Evolutionary conservation across 345 rosid species (phyloP).

Genomic region (Acer saccharum): DNA sequence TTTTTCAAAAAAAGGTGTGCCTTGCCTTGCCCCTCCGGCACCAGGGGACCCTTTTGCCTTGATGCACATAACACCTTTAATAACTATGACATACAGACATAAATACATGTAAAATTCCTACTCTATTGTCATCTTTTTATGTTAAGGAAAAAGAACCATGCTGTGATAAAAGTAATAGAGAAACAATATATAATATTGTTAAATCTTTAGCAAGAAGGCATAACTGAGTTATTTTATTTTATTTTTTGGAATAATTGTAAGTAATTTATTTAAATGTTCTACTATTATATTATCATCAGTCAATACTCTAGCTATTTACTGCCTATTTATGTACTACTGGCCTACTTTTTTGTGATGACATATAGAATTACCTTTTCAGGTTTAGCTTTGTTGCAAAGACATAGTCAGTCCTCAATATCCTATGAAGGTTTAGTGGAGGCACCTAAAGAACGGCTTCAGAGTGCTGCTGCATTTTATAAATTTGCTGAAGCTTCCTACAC

Average conservation of each 20-base stretch:
- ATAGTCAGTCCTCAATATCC: slow-evolving; percentile 36
- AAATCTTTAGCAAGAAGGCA: background rate
- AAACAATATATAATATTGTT: background rate
- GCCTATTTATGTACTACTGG: background rate
- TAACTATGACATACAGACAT: no score
- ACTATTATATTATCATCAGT: background rate
- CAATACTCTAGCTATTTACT: background rate
- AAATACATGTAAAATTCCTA: no score
- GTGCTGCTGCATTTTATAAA: slow-evolving; percentile 65
- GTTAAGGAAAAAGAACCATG: background rate
- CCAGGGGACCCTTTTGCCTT: no score
- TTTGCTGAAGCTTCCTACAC: slow-evolving; percentile 99
- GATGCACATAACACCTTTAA: no score
- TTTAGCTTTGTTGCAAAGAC: slow-evolving; percentile 81
- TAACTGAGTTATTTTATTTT: background rate
- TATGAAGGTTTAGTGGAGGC: slow-evolving; percentile 57
- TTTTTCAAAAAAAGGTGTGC: no score
- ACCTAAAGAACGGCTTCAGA: slow-evolving; percentile 58
- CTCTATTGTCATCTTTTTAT: background rate
- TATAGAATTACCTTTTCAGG: slow-evolving; percentile 45
- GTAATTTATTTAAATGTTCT: background rate
- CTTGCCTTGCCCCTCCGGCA: no score
- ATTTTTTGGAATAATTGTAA: background rate
- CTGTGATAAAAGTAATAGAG: background rate
- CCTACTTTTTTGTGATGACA: background rate